Evolutionary conservation across 176 grass and related monocot genomes (phyloP), one percentile per base, ranked within the genome.

Genomic region (Aegilops speltoides): DNA sequence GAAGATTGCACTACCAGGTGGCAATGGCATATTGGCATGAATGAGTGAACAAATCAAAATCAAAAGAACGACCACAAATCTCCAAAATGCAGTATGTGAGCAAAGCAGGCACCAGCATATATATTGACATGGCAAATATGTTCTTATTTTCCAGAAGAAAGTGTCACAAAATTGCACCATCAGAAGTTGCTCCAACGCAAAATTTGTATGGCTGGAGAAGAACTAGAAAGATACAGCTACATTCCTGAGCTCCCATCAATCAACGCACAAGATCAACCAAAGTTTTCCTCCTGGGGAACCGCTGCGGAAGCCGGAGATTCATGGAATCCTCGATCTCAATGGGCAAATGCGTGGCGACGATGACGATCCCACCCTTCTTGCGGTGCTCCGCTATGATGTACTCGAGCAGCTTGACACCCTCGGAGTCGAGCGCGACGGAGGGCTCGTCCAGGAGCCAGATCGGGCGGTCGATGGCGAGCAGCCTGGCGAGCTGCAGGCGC

Each of bases 361-460:
- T 89, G 29, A 96, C 93, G 22, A 96, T 98, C 54, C 93, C 96
- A 33, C 96, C 96, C 86, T 92, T 98, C 86, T 83, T 98, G 57
- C 93, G 89, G 66, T 98, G 96, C 73, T 96, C 96, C 0, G 93
- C 90, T 36, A 99, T 96, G 84, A 96, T 91, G 70, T 89, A 87
- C 83, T 99, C 92, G 8, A 96, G 84, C 85, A 99, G 86, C 76
- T 76, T 84, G 0, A 94, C 89, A 6, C 94, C 97, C 85, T 97
- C 94, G 0, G 78, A 66, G 50, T 99, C 94, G 60, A 99, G 82
- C 10, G 97, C 94, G 80, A 98, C 93, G 19, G 94, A 99, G 28
- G 94, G 97, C 82, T 99, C 97, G 80, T 99, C 97, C 14, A 99
- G 85, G 80, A 99, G 82, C 97, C 97, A 99, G 80, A 99, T 96